Evolutionary conservation across 306 rosid species (phyloP), one percentile per base, ranked within the genome.

Genomic region (Ochetophila trinervis): DNA sequence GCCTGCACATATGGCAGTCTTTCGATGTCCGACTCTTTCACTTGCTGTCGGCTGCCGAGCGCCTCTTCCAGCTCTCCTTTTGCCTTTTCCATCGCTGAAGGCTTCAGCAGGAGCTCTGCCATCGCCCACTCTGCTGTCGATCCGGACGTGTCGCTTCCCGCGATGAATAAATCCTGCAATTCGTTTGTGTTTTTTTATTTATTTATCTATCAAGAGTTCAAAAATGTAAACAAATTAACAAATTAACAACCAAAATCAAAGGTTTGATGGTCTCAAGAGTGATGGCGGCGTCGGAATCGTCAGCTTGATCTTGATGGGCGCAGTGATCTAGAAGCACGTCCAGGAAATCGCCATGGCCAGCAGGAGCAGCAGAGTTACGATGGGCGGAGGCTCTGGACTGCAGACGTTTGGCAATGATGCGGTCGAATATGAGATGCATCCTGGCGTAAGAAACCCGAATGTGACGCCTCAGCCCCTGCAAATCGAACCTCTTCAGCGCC

Each of bases 111-210:
- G 51, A 86, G 77, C 48, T 86, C 88, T 22, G 91, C 78, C 91
- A 86, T 80, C n/a, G 84, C 84, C 91, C 91, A 86, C 36, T 86
- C 91, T 15, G 77, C 70, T 53, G 85, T 82, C 64, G 73, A 68
- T 34, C 83, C 90, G 10, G 85, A 76, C 2, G 90, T 82, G 51
- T 85, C 90, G 56, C 85, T 82, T 21, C 87, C 90, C 1, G 85
- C 87, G 0, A 85, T 78, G 17, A 82, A 82, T 57, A 85, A 63
- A 82, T 85, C 90, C 90, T 85, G 74, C n/a, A n/a, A n/a, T n/a
- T n/a, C n/a, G n/a, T n/a, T n/a, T n/a, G n/a, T n/a, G n/a, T n/a
- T n/a, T n/a, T n/a, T n/a, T n/a, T n/a, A n/a, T n/a, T n/a, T n/a
- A n/a, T n/a, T n/a, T n/a, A n/a, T n/a, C n/a, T n/a, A n/a, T n/a